Evolutionary conservation across 257 asterid genomes (phyloP), one percentile per base, ranked within the genome.

Genomic region (Perilla frutescens): DNA sequence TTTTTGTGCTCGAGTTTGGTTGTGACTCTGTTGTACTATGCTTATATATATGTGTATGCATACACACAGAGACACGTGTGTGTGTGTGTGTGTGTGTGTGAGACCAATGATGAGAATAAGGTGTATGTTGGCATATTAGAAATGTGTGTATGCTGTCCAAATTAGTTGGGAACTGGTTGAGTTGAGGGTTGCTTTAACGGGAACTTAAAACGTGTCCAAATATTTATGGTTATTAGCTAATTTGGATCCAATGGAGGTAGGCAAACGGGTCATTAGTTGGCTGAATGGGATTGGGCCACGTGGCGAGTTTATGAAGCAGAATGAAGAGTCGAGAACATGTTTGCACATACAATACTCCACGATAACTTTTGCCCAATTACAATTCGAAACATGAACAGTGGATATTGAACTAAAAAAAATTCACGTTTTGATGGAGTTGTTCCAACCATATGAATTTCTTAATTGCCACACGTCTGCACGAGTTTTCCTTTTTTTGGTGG

Each of bases 151-250:
- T 63, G 82, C 49, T 80, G 81, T 79, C 81, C 81, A 76, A 78
- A 85, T 85, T 87, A 76, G 96, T 86, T 89, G 97, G 86, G 86
- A 55, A 82, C 73, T 64, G 77, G 87, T 66, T 84, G 79, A 62
- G 79, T 77, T 79, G 83, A 78, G 76, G 37, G 82, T 84, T 85
- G 84, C 88, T 81, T 70, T 76, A 87, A 88, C 84, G 76, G 82
- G 81, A 80, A 79, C 72, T 81, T 45, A 41, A 77, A 68, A 84
- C 95, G 94, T 90, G 96, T 87, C 94, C 44, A 64, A 72, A 66
- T 69, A 1, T 43, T 26, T 54, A 68, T 82, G 86, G 89, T 47
- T 9, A 44, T 34, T 65, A 15, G 56, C 10, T 10, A 45, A 47
- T 57, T 29, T 75, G 64, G 45, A 72, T 40, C 62, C 66, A 70